Percentiles rank a stretch among this genome's conserved stretches.
Evolutionary conservation across 768 basidiomycete genomes (phyloP).

Genomic region (Lactarius deliciosus): DNA sequence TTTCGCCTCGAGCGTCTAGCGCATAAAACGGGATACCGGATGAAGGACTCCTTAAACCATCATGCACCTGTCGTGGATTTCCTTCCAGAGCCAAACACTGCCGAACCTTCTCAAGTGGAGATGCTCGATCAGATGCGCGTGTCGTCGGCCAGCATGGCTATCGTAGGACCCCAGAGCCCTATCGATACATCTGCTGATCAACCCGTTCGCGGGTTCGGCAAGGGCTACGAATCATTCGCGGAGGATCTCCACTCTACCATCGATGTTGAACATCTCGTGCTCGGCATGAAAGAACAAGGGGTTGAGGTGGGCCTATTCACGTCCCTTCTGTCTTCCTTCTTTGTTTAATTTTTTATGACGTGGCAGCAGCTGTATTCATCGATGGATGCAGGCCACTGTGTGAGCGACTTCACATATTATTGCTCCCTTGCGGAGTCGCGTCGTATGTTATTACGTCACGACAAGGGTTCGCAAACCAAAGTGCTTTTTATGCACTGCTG

Average conservation of each 20-base stretch:
- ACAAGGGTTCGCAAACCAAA: slow-evolving; percentile 35
- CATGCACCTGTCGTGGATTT: slow-evolving; percentile 46
- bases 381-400: slow-evolving; percentile 72
- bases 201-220: slow-evolving; percentile 32
- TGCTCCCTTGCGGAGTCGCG: slow-evolving; percentile 68
- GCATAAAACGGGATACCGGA: slow-evolving; percentile 68
- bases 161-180: slow-evolving; percentile 10
- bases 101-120: slow-evolving; percentile 38
- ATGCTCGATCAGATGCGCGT: slow-evolving; percentile 41
- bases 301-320: slow-evolving; percentile 42
- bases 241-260: slow-evolving; percentile 55
- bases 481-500: slow-evolving; percentile 75
- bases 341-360: not conserved
- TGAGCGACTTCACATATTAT: slow-evolving; percentile 76
- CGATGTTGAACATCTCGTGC: slow-evolving; percentile 55
- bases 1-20: slow-evolving; percentile 63
- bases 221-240: slow-evolving; percentile 49
- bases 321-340: not conserved
- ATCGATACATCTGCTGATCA: slow-evolving; percentile 23
- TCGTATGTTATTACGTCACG: slow-evolving; percentile 35
- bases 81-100: slow-evolving; percentile 32
- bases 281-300: slow-evolving; percentile 48
- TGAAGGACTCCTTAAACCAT: slow-evolving; percentile 63
- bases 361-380: slow-evolving; percentile 62
- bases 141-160: slow-evolving; percentile 15